A percentile compares a stretch with the other conserved stretches of the same genome.
These are phyloP conservation scores for Candida maesae DNA, from an alignment of 805 yeast genomes.

Conservation along the genomic window DNA sequence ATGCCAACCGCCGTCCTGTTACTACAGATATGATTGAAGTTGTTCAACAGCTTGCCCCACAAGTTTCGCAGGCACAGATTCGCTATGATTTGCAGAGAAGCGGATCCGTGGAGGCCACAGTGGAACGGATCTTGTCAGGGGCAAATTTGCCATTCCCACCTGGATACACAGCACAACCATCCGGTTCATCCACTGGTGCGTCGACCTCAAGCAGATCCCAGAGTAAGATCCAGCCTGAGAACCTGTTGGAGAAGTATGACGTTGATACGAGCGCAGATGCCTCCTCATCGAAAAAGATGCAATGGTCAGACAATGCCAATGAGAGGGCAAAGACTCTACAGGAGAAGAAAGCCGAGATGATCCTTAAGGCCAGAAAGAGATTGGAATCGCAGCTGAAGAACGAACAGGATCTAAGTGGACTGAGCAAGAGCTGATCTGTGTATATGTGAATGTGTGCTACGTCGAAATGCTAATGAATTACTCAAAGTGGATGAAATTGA, in stretches of 20 bases:
- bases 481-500: too few species aligned
- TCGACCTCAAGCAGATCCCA: slow-evolving; percentile 21
- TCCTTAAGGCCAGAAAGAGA: slow-evolving; percentile 57
- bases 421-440: slow-evolving; percentile 9
- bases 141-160: slow-evolving; percentile 60
- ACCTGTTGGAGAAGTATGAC: slow-evolving; percentile 41
- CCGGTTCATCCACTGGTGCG: slow-evolving; percentile 11
- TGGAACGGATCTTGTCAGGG: slow-evolving; percentile 62
- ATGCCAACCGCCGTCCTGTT: slow-evolving; percentile 41
- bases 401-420: slow-evolving; percentile 21
- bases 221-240: slow-evolving; percentile 26
- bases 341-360: slow-evolving; percentile 52
- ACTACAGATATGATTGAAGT: slow-evolving; percentile 77
- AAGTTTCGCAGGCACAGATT: slow-evolving; percentile 64
- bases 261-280: slow-evolving; percentile 27
- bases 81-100: slow-evolving; percentile 67
- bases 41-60: slow-evolving; percentile 81
- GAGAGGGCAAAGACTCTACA: slow-evolving; percentile 42
- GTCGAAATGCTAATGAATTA: background rate
- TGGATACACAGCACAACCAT: slow-evolving; percentile 24
- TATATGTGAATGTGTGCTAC: background rate
- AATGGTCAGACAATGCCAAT: slow-evolving; percentile 41
- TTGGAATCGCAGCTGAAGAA: slow-evolving; percentile 36
- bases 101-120: slow-evolving; percentile 78
- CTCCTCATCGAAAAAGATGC: slow-evolving; percentile 17